Base-by-base conservation (phyloP, 2,329 filamentous ascomycete genomes). In the Kalmusia sp. region DNA sequence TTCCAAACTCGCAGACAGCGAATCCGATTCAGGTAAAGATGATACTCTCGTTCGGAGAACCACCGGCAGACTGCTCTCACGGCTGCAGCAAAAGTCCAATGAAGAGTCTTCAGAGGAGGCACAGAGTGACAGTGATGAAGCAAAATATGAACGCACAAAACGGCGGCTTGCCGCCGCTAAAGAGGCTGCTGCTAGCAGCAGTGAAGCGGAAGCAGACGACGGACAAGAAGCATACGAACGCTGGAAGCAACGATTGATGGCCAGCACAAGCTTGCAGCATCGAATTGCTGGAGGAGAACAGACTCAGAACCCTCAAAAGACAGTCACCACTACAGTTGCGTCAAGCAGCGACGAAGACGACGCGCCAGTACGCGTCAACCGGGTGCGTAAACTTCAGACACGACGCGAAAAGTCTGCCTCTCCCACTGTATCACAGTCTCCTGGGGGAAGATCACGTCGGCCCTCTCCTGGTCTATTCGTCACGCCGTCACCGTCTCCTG, bases 11-110 rank as follows among this genome's bases (percentile, higher is more conserved):
- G 79, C 80, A 25, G 72, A 76, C 44, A 80, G 82, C 56, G 70
- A 72, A 40, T 62, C 70, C 14, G 73, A 74, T 27, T 72, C 73
- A 17, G 74, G 75, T 1, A 63, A 65, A 6, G 70, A 73, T 40
- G 59, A 53, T 25, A 60, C 61, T 28, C 55, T 56, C 9, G 52
- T 59, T 2, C 77, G 79, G 38, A 61, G 52, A 45, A 88, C 88
- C 0, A 81, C 82, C 49, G 87, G 88, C 21, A 82, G 84, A 47
- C 78, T 91, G 61, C 87, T 87, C 11, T 81, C 87, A 14, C 80
- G 85, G 46, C 86, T 92, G 21, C 50, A 59, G 11, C 44, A 27
- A 30, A 14, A n/a, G 48, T 37, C 2, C 41, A 54, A 81, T 81
- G 47, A 62, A 34, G 38, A 50, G 7, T 40, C 52, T 28, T 47